A percentile compares a stretch with the other conserved stretches of the same genome.
Conservation (phyloP, 495 filamentous ascomycete genomes). For the Ascodesmis nigricans region DNA sequence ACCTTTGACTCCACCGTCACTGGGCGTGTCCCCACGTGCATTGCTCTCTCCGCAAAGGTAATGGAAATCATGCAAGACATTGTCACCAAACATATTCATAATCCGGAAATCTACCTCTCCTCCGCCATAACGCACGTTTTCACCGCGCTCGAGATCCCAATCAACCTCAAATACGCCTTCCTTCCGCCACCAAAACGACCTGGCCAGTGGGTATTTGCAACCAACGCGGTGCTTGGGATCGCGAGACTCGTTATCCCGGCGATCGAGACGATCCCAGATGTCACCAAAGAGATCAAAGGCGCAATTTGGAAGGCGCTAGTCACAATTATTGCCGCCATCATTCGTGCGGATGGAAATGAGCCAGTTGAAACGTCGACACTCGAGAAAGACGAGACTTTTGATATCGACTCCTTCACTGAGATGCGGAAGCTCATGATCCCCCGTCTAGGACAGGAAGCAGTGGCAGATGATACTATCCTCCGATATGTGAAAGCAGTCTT, state of each 20-base stretch:
- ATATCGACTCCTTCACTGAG: slow-evolving; percentile 48
- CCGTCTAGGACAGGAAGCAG: slow-evolving; percentile 37
- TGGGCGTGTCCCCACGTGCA: slow-evolving; percentile 39
- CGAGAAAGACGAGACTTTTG: slow-evolving; percentile 47
- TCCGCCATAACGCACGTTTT: slow-evolving; percentile 38
- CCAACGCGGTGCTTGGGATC: slow-evolving; percentile 43
- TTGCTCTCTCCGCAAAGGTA: slow-evolving; percentile 61
- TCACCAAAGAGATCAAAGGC: slow-evolving; percentile 27
- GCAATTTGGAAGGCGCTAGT: slow-evolving; percentile 39
- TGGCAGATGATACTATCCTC: slow-evolving; percentile 45
- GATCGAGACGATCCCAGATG: slow-evolving; percentile 32
- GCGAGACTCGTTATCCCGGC: slow-evolving; percentile 41
- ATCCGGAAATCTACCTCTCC: slow-evolving; percentile 41
- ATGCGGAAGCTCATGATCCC: slow-evolving; percentile 54
- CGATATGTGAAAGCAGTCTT: slow-evolving; percentile 60
- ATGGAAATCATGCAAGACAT: slow-evolving; percentile 48
- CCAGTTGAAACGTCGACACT: slow-evolving; percentile 27
- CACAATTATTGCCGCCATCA: slow-evolving; percentile 35
- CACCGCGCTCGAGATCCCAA: slow-evolving; percentile 40
- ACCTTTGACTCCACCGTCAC: slow-evolving; percentile 16
- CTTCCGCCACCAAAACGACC: slow-evolving; percentile 32
- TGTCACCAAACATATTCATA: slow-evolving; percentile 37
- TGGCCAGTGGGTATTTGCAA: slow-evolving; percentile 56
- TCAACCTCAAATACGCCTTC: slow-evolving; percentile 54
- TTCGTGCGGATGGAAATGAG: slow-evolving; percentile 31